Base-by-base conservation (phyloP, 176 grass and related monocot species). In the Zoysia pacifica region DNA sequence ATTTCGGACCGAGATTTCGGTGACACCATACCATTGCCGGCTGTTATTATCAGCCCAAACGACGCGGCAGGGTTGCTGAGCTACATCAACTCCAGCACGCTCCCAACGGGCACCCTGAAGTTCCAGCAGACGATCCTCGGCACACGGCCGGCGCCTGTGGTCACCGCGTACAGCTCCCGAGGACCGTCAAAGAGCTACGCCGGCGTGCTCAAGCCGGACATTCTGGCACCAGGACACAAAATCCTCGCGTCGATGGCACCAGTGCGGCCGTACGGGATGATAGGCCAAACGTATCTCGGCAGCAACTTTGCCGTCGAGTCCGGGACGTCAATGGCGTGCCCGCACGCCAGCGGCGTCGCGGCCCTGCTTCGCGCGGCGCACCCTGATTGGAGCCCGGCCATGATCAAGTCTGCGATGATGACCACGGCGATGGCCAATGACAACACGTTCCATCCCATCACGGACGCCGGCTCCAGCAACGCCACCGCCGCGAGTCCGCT, bases 351-450 rank as follows among this genome's bases (percentile, higher is more conserved):
- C 5, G 91, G 91, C 36, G 74, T 97, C 39, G 81, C 88, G 2
- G 93, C 93, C 1, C 74, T 97, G 77, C 74, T 97, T 55, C 89
- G 74, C 0, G 86, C 84, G 0, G 81, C 28, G 45, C 77, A 82
- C 52, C 86, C 69, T 0, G 58, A 61, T 18, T 93, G 88, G 93
- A 97, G 83, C 60, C 90, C 93, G 0, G 83, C 90, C n/a, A 91
- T 91, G 81, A 91, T 93, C 64, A 87, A 90, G 28, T 97, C 88
- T 3, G 88, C 94, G n/a, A 84, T 93, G 65, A 93, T 97, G 91
- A 97, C 94, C 59, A 91, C 94, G 12, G 88, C 94, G 4, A 74
- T 7, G 16, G 2, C 12, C 6, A 52, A 61, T 18, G 91, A 93
- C 81, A 91, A 93, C 81, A 85, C 65, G 4, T 6, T 76, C 48